Evolutionary conservation across 2,329 filamentous ascomycete species (phyloP), one percentile per base, ranked within the genome.

Genomic region (Esteya vermicola): DNA sequence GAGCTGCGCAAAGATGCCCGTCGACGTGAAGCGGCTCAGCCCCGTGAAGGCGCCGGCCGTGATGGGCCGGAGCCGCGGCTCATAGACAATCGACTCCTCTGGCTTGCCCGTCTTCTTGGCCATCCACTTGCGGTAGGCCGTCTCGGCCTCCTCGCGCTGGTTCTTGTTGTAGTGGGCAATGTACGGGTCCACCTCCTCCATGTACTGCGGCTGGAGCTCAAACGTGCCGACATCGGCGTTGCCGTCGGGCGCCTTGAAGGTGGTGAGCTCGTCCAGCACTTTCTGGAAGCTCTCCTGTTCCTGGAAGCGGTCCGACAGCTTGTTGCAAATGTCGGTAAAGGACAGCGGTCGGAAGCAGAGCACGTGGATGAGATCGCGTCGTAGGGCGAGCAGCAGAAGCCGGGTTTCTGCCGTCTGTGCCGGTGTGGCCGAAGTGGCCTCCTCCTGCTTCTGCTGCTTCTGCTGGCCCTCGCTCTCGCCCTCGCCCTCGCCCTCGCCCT

Each of bases 131-230:
- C 81, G 85, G 62, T 91, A 95, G 4, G 86, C 81, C 49, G 75
- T 78, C 58, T 98, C 91, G 0, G 89, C 85, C 57, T 98, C 91
- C 54, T 98, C 91, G 38, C 91, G 76, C 57, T 96, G 89, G 52
- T 98, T 98, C 55, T 94, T 93, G 52, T 79, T 93, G 58, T 94
- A 98, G 54, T 96, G 86, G 7, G 88, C 83, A 52, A 88, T 91
- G 56, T 95, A 98, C 1, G 93, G 91, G 55, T 98, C 93, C 38
- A 98, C 77, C 35, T 93, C 73, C 49, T 89, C 82, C 30, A 95
- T 72, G 51, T 80, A 91, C 45, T 93, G 75, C 5, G 82, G 76
- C 54, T 88, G 91, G 38, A 98, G 65, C 57, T 95, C 86, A 52
- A 98, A 98, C 0, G 85, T 93, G 42, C 93, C 91, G 14, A 88